Percentiles rank a stretch among this genome's conserved stretches.
Conservation (phyloP, 2,329 filamentous ascomycete genomes). For the Bisporella sp. region DNA sequence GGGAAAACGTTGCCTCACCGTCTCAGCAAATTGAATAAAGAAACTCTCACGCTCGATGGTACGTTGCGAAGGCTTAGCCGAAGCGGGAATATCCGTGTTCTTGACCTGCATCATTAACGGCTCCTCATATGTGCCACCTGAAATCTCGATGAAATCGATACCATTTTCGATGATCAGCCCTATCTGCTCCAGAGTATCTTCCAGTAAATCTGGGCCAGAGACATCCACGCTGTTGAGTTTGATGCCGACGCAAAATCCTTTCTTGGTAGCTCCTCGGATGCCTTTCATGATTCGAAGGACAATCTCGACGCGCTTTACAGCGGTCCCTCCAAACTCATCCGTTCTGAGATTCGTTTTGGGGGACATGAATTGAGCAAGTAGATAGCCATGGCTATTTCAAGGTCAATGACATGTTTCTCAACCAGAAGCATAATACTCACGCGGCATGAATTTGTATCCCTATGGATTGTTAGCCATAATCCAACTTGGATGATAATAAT, state of each 20-base stretch:
- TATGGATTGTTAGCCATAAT: too few relatives aligned
- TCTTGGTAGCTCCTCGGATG: conserved; percentile 34
- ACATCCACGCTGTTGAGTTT: conserved; percentile 53
- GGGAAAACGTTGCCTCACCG: conserved; percentile 39
- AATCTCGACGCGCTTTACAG: conserved; percentile 63
- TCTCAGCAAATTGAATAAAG: conserved; percentile 59
- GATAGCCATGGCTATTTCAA: conserved; percentile 54
- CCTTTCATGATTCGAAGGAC: conserved; percentile 60
- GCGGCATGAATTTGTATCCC: conserved; percentile 43
- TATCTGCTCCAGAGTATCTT: conserved; percentile 53
- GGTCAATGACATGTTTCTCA: conserved; percentile 1
- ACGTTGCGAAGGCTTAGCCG: conserved; percentile 22
- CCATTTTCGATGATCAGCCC: conserved; percentile 38
- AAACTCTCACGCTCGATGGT: conserved; percentile 56
- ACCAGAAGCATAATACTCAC: conserved; percentile 22
- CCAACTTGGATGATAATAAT: too few relatives aligned
- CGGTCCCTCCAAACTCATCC: conserved; percentile 60
- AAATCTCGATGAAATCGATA: conserved; percentile 62
- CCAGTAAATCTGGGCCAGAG: conserved; percentile 30
- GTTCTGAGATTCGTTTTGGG: conserved; percentile 61
- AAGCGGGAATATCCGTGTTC: not conserved
- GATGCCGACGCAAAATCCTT: conserved; percentile 41
- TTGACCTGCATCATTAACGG: conserved; percentile 26
- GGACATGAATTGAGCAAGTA: conserved; percentile 63
- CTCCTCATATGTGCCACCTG: conserved; percentile 53